Conservation (phyloP, 495 filamentous ascomycete genomes). For the Daldinia bambusicola region DNA sequence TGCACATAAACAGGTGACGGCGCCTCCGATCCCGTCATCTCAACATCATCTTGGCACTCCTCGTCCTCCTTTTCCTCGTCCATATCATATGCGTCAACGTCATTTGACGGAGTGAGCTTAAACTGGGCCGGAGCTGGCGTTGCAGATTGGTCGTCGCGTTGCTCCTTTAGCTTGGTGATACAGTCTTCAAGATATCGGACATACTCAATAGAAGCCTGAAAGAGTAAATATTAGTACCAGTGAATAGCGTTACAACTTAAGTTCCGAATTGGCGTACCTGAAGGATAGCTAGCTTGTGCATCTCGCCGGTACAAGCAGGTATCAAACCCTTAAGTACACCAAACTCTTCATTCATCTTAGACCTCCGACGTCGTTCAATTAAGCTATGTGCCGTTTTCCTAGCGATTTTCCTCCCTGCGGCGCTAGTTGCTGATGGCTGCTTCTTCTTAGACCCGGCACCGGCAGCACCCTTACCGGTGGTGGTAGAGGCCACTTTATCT, state of each 20-base stretch:
- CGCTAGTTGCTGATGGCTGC: slow-evolving; percentile 72
- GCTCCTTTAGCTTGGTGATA: slow-evolving; percentile 80
- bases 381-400: slow-evolving; percentile 96
- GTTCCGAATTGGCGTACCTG: slow-evolving; percentile 68
- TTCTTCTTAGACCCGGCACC: slow-evolving; percentile 72
- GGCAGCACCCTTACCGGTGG: slow-evolving; percentile 44
- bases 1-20: slow-evolving; percentile 51
- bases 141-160: slow-evolving; percentile 48
- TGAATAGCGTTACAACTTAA: background rate
- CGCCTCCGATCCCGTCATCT: slow-evolving; percentile 58
- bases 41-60: slow-evolving; percentile 54
- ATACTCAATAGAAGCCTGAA: slow-evolving; percentile 93
- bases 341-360: slow-evolving; percentile 99
- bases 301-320: slow-evolving; percentile 90
- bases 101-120: slow-evolving; percentile 39
- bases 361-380: slow-evolving; percentile 89
- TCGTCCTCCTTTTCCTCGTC: slow-evolving; percentile 43
- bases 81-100: slow-evolving; percentile 43
- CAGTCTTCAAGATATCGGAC: slow-evolving; percentile 94
- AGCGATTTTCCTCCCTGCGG: slow-evolving; percentile 89
- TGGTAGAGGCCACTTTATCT: slow-evolving; percentile 30
- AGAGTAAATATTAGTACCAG: slow-evolving; percentile 13
- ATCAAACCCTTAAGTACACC: slow-evolving; percentile 93
- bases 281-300: slow-evolving; percentile 97
- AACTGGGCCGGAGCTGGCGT: slow-evolving; percentile 35